Base-by-base conservation (phyloP, 192 early-diverging fungal species). In the Chytriomyces confervae region DNA sequence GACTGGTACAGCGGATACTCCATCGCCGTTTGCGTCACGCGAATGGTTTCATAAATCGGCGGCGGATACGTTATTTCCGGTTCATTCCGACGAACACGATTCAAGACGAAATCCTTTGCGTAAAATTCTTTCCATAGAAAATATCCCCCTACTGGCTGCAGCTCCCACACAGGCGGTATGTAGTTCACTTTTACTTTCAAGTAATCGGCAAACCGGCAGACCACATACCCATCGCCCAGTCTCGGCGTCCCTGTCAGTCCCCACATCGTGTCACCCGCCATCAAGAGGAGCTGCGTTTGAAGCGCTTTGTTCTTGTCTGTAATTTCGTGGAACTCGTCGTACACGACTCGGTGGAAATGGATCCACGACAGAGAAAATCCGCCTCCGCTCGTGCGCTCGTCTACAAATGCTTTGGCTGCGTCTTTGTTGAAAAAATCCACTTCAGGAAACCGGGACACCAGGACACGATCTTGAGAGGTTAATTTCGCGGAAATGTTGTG, bases 251-350 rank as follows among this genome's bases (percentile, higher is more conserved):
- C 77, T 29, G 77, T 78, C 11, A 78, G 70, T 23, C 77, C 77
- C 77, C 77, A 78, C 67, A 78, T 64, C 9, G 44, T 36, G 45
- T 71, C 49, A 7, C 64, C 77, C 10, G 7, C 10, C 67, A 78
- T 69, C 13, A 61, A 11, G 6, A n/a, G 36, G 43, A 78, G 50
- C 62, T 78, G 77, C 9, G 60, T 51, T 24, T 49, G 16, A 8
- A 61, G 70, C 10, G 44, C 62, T 6, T 18, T 24, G 23, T 61
- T 11, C 60, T 78, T 78, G 29, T 78, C 77, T 1, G 71, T 23
- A 10, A 72, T 62, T 36, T 78, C 77, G 47, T 78, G 77, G 43
- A 78, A 78, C 49, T 78, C 77, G 68, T 78, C 77, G 65, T 13
- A 50, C 7, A 78, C 68, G 23, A 78, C 61, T n/a, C 77, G 77